Base-by-base conservation (phyloP, 768 basidiomycete genomes). In the Psilocybe subaeruginosa region DNA sequence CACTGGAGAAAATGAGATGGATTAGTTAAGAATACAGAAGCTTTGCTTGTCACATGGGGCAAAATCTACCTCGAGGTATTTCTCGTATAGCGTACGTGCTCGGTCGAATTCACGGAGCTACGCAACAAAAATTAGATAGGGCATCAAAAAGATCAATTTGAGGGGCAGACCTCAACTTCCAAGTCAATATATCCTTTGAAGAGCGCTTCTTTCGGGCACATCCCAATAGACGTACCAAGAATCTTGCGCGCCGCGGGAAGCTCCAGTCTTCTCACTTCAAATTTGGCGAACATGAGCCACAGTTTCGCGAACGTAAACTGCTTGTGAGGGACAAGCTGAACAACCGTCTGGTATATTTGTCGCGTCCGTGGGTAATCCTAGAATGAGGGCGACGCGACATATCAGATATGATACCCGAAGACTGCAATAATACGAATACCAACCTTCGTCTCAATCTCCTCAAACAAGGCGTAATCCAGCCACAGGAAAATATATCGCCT, bases 251-350 rank as follows among this genome's bases (percentile, higher is more conserved):
- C 97, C 27, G 93, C 88, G 16, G 81, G 76, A 45, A 99, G 76
- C 60, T 97, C 89, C 35, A 96, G 79, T 55, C 85, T 85, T 48
- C 97, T 85, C 7, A 97, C 78, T 74, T 99, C 97, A 66, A 99
- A 99, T 64, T 90, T 87, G 4, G 97, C 94, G 66, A 90, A 97
- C 78, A 92, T 84, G 17, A 92, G 74, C 97, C 97, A 99, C 9
- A 99, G 78, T 76, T 99, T 99, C 3, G 97, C 93, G 67, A 99
- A 99, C 0, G 97, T 98, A 74, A 99, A 99, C 61, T 89, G 86
- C 70, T 97, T 97, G 74, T 99, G 97, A 0, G 97, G 97, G 2
- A 98, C 89, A 23, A 99, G 87, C 60, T 84, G 83, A 56, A 97
- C 76, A 5, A 90, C 93, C 0, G 95, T 95, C 73, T 94, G 90